Evolutionary conservation across 2,329 filamentous ascomycete species (phyloP).

Genomic region (Cordyceps cicadae): DNA sequence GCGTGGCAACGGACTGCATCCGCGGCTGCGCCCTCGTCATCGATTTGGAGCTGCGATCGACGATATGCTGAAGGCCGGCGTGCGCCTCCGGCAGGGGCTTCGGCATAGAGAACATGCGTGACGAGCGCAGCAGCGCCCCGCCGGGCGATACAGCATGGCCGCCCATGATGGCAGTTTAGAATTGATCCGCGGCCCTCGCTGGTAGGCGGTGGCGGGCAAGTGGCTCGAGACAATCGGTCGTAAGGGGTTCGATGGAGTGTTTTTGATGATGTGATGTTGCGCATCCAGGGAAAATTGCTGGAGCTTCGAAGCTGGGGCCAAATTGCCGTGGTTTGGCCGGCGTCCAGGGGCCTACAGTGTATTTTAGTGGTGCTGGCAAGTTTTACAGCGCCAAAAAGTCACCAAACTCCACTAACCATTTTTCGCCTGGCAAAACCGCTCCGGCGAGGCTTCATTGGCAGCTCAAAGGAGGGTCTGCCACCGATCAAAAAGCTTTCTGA

Average conservation of each 20-base stretch:
- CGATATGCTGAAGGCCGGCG: constrained; percentile 32
- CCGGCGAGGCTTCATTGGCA: neutral
- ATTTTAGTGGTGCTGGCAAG: neutral
- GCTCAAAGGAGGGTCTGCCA: neutral
- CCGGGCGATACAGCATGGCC: constrained; percentile 46
- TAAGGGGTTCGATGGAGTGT: constrained; percentile 10
- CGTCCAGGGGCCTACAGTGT: neutral
- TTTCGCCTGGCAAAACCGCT: neutral
- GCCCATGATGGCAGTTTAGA: constrained; percentile 21
- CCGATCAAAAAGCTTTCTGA: neutral
- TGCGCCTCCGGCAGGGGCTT: constrained; percentile 60
- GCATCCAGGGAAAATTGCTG: constrained; percentile 1
- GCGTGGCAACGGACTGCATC: constrained; percentile 73
- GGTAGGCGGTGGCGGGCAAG: constrained; percentile 16
- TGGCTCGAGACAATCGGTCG: constrained; percentile 14
- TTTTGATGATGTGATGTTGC: constrained; percentile 28
- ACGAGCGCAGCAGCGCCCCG: constrained; percentile 68
- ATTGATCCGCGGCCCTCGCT: constrained; percentile 21
- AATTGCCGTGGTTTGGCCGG: constrained; percentile 12
- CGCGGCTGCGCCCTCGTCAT: constrained; percentile 70
- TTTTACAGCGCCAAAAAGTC: neutral
- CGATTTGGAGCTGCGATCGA: constrained; percentile 29
- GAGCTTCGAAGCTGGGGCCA: constrained; percentile 5
- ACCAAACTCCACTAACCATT: constrained; percentile 6
- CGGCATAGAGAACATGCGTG: constrained; percentile 83